Conservation (phyloP, 306 rosid species). For the Hippophae gyantsensis region DNA sequence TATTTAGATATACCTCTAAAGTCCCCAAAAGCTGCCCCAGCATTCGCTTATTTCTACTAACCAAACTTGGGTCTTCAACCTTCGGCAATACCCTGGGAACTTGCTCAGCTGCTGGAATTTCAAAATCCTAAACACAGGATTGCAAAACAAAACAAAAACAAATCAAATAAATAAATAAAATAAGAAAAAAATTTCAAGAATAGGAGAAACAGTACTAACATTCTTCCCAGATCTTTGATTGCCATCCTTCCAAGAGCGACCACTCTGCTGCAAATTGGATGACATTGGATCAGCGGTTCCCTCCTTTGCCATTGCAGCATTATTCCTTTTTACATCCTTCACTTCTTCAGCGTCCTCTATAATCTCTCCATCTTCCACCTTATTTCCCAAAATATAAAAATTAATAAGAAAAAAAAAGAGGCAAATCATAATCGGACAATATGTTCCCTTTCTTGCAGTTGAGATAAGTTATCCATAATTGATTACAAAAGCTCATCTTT, state of each 20-base stretch:
- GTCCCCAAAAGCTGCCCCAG: constrained; percentile 94
- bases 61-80: constrained; percentile 83
- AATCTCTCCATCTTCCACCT: constrained; percentile 82
- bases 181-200: constrained; percentile 11
- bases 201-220: constrained; percentile 23
- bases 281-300: constrained; percentile 21
- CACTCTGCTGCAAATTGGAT: constrained; percentile 37
- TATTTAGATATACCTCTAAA: constrained; percentile 51
- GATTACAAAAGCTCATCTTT: too few species aligned
- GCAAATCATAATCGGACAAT: neutral
- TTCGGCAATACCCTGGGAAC: constrained; percentile 83
- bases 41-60: constrained; percentile 90
- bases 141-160: neutral
- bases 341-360: constrained; percentile 37
- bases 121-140: constrained; percentile 46
- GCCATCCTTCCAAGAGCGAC: constrained; percentile 49
- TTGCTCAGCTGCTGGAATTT: constrained; percentile 47
- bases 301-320: constrained; percentile 12
- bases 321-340: constrained; percentile 33
- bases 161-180: neutral
- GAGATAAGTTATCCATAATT: too few species aligned
- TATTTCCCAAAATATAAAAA: constrained; percentile 16
- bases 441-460: too few species aligned
- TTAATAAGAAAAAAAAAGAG: neutral
- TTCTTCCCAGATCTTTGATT: constrained; percentile 39